These are phyloP conservation scores for Cubamyces sp. DNA, from an alignment of 768 basidiomycete species.

Conservation along the genomic window DNA sequence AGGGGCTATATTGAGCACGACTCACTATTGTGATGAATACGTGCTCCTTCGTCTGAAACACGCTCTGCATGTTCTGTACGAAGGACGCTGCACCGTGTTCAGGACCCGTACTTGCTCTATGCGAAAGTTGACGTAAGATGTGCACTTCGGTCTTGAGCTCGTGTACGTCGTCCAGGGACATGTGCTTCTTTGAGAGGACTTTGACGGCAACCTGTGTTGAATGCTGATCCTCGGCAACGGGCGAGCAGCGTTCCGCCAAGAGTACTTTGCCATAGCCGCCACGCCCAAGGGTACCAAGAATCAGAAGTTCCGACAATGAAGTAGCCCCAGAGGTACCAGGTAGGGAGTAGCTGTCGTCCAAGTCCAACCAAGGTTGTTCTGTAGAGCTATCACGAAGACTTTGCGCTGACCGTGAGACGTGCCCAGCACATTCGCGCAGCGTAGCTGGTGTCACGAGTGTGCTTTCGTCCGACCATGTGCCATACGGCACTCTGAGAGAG, in stretches of 20 bases:
- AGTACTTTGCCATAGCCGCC: constrained; percentile 27
- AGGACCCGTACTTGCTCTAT: background rate
- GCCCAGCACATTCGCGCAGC: background rate
- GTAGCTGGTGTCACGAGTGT: background rate
- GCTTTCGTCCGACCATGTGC: background rate
- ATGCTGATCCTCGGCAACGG: background rate
- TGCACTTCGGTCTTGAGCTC: constrained; percentile 20
- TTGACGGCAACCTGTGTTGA: constrained; percentile 18
- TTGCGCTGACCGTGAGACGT: background rate
- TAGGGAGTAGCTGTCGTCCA: background rate
- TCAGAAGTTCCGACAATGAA: constrained; percentile 3
- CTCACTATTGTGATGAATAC: constrained; percentile 21
- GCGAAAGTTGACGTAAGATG: background rate
- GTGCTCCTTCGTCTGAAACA: constrained; percentile 17
- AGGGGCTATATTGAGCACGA: background rate
- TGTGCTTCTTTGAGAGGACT: constrained; percentile 14
- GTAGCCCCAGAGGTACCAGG: background rate
- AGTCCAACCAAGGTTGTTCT: constrained; percentile 10
- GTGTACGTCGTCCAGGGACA: constrained; percentile 13
- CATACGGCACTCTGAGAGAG: background rate
- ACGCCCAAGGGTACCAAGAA: constrained; percentile 21
- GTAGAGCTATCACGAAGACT: background rate
- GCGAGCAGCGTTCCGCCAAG: background rate
- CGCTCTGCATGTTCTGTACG: constrained; percentile 5
- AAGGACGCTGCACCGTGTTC: constrained; percentile 4